Evolutionary conservation across 2,329 filamentous ascomycete species (phyloP).

Genomic region (Fusarium acutatum): DNA sequence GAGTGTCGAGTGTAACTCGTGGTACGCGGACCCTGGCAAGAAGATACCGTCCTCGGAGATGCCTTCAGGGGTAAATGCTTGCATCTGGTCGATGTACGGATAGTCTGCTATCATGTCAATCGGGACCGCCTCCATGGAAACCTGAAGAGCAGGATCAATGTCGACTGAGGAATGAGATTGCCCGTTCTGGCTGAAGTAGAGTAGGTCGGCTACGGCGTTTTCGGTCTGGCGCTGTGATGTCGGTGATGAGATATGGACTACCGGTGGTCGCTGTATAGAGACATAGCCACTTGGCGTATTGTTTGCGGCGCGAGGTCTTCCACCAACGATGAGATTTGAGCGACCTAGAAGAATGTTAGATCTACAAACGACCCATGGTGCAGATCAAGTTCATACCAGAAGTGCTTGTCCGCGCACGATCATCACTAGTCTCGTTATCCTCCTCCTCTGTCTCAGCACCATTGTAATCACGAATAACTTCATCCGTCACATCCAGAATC

Average conservation of each 20-base stretch:
- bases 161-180: slow-evolving; percentile 22
- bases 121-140: slow-evolving; percentile 31
- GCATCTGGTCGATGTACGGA: slow-evolving; percentile 38
- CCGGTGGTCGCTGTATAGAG: neutral
- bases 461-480: slow-evolving; percentile 50
- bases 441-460: slow-evolving; percentile 36
- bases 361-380: neutral
- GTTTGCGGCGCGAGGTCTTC: neutral
- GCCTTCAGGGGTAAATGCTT: slow-evolving; percentile 46
- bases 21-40: slow-evolving; percentile 56
- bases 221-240: slow-evolving; percentile 45
- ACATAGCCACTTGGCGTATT: slow-evolving; percentile 11
- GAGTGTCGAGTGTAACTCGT: slow-evolving; percentile 55
- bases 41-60: slow-evolving; percentile 54
- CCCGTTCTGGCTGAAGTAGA: slow-evolving; percentile 47
- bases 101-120: slow-evolving; percentile 34
- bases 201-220: slow-evolving; percentile 47
- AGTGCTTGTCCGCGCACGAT: neutral
- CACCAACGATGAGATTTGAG: neutral
- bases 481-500: slow-evolving; percentile 49
- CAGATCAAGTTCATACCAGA: neutral
- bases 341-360: neutral
- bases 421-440: slow-evolving; percentile 12
- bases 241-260: slow-evolving; percentile 24
- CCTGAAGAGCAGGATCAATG: slow-evolving; percentile 34